Conservation (phyloP, 768 basidiomycete species). For the Lyophyllum atratum region DNA sequence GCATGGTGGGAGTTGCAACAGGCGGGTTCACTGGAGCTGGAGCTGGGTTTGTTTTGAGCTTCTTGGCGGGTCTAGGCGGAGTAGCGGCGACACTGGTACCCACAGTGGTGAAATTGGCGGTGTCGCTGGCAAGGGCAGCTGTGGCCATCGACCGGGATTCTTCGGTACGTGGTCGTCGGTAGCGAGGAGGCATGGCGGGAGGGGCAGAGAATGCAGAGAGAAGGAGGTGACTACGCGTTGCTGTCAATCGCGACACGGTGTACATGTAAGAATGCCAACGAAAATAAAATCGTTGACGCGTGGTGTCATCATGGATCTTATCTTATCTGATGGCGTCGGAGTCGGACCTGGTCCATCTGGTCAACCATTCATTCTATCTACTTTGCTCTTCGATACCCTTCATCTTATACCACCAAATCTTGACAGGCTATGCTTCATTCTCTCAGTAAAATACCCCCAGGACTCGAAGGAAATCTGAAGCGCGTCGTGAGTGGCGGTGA, state of each 20-base stretch:
- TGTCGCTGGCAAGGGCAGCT: neutral
- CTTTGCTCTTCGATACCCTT: neutral
- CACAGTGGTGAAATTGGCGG: neutral
- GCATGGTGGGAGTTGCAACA: neutral
- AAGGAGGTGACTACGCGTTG: neutral
- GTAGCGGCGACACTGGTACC: neutral
- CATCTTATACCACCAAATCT: neutral
- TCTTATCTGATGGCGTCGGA: neutral
- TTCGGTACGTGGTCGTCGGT: neutral
- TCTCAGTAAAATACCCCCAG: constrained; percentile 37
- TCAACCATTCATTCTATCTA: neutral
- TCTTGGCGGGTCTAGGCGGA: neutral
- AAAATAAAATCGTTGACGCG: neutral
- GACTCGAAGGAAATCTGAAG: constrained; percentile 35
- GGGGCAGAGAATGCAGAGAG: neutral
- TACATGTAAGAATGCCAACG: neutral
- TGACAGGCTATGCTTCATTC: neutral
- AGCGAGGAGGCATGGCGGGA: neutral
- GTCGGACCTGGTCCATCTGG: neutral
- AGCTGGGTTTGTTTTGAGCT: neutral
- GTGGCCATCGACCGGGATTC: neutral
- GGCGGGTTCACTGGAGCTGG: neutral
- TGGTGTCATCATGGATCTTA: neutral
- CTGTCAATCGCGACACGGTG: neutral
- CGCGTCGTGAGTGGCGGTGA: constrained; percentile 38